These are phyloP conservation scores for Amanita phalloides DNA, from an alignment of 768 basidiomycete genomes.

Conservation along the genomic window DNA sequence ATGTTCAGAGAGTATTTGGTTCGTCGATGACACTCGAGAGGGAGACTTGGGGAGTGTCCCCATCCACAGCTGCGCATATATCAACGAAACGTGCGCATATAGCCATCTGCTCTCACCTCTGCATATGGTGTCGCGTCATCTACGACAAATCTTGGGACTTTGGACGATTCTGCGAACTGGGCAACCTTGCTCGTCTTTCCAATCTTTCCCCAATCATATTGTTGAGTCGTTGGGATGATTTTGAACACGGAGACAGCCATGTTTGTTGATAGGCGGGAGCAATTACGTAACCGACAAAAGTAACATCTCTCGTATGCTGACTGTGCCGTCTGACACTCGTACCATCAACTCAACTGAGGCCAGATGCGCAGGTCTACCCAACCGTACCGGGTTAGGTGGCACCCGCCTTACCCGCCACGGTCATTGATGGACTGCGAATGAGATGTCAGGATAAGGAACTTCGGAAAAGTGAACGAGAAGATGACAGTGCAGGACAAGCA, in stretches of 20 bases:
- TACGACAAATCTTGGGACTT: conserved; percentile 52
- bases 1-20: conserved; percentile 40
- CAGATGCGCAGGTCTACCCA: no score
- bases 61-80: conserved; percentile 80
- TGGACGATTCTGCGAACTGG: conserved; percentile 57
- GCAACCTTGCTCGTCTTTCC: conserved; percentile 82
- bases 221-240: conserved; percentile 73
- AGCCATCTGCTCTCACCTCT: conserved; percentile 48
- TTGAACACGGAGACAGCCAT: conserved; percentile 46
- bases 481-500: no score
- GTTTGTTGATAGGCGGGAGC: no score
- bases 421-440: no score
- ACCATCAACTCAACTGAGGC: no score
- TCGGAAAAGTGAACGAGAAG: no score
- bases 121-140: conserved; percentile 78
- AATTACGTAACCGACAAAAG: no score
- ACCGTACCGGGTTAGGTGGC: no score
- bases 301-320: no score
- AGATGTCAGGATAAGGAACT: no score
- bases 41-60: conserved; percentile 80
- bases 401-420: no score
- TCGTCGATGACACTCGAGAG: conserved; percentile 25
- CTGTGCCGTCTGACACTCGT: no score
- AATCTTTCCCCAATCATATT: conserved; percentile 92
- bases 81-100: neutral